Evolutionary conservation across 164 flowering plant species (phyloP).

Genomic region (Aristolochia contorta): DNA sequence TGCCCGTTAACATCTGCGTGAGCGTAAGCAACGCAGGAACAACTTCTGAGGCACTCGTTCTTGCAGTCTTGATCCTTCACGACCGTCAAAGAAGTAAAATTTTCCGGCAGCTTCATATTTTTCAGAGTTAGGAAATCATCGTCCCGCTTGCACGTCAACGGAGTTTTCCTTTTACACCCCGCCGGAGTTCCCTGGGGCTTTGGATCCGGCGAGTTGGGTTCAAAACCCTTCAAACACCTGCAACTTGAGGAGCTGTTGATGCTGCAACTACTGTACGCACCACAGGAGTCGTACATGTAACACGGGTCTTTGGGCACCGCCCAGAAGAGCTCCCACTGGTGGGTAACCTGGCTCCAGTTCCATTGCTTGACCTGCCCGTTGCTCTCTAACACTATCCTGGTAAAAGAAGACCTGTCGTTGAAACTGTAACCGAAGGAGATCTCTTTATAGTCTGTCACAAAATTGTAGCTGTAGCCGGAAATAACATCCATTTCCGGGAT

Average conservation of each 20-base stretch:
- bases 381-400: conserved; percentile 5
- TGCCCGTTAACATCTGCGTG: conserved; percentile 8
- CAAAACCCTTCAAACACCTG: conserved; percentile 30
- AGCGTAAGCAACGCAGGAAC: conserved; percentile 30
- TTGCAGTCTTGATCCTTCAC: conserved; percentile 11
- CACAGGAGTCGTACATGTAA: conserved; percentile 24
- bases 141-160: conserved; percentile 1
- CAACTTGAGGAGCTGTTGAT: conserved; percentile 16
- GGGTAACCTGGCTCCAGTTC: conserved; percentile 11
- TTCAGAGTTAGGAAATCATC: conserved; percentile 12
- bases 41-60: conserved; percentile 20
- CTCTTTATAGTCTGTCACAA: not conserved
- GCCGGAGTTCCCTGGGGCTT: conserved; percentile 21
- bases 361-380: conserved; percentile 3
- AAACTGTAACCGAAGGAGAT: not conserved
- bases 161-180: conserved; percentile 20
- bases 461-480: not conserved
- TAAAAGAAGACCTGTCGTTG: not conserved
- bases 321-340: conserved; percentile 6
- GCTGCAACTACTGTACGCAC: conserved; percentile 23
- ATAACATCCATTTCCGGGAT: not conserved
- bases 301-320: conserved; percentile 12
- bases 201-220: conserved; percentile 16
- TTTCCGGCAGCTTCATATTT: conserved; percentile 28
- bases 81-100: not conserved